A percentile compares a stretch with the other conserved stretches of the same genome.
Evolutionary conservation across 176 grass and related monocot genomes (phyloP).

Genomic region (Oryza glumipatula): DNA sequence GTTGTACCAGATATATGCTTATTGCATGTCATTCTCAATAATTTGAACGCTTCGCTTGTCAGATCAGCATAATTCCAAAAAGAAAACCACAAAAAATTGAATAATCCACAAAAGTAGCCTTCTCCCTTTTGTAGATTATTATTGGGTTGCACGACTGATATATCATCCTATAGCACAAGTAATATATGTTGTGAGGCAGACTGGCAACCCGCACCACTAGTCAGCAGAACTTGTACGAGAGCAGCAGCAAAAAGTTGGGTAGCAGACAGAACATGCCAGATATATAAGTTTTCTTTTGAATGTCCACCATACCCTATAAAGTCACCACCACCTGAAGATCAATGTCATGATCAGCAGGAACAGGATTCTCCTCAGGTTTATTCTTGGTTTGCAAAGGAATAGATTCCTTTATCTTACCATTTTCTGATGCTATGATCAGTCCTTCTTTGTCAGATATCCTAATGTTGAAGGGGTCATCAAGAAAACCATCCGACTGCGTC

Average conservation of each 20-base stretch:
- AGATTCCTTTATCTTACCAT: slow-evolving; percentile 44
- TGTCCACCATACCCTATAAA: slow-evolving; percentile 33
- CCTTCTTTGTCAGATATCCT: slow-evolving; percentile 40
- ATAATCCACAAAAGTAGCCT: slow-evolving; percentile 30
- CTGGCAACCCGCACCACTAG: slow-evolving; percentile 28
- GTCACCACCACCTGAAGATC: slow-evolving; percentile 49
- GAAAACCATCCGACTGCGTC: slow-evolving; percentile 34
- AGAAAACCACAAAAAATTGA: slow-evolving; percentile 31
- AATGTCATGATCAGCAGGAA: slow-evolving; percentile 49
- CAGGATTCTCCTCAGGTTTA: slow-evolving; percentile 35
- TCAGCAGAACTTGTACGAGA: slow-evolving; percentile 35
- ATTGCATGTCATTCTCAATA: slow-evolving; percentile 29
- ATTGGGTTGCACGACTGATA: slow-evolving; percentile 35
- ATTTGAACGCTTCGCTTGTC: slow-evolving; percentile 28
- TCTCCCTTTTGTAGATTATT: slow-evolving; percentile 37
- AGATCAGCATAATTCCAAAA: slow-evolving; percentile 35
- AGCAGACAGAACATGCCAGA: slow-evolving; percentile 18
- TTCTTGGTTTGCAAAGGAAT: slow-evolving; percentile 41
- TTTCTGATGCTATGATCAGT: slow-evolving; percentile 29
- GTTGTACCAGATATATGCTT: slow-evolving; percentile 9
- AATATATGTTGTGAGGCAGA: slow-evolving; percentile 24
- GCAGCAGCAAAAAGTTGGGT: slow-evolving; percentile 11
- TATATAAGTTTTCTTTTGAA: slow-evolving; percentile 27
- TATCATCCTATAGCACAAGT: slow-evolving; percentile 34
- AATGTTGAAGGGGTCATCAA: slow-evolving; percentile 45